A percentile compares a stretch with the other conserved stretches of the same genome.
phyloP scores from a whole-genome alignment of 1,284 basidiomycete genomes.

The Meripilus lineatus region DNA sequence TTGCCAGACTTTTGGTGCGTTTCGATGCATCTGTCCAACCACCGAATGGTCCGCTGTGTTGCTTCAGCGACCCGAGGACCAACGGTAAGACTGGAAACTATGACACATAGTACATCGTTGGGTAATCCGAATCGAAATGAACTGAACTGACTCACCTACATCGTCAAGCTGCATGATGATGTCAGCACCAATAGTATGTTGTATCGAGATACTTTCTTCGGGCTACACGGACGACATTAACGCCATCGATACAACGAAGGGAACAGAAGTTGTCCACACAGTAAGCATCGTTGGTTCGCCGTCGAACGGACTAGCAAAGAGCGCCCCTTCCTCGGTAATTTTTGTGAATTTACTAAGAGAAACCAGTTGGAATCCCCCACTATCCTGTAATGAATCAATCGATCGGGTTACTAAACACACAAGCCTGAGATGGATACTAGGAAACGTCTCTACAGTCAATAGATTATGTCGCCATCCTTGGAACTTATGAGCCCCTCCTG shows the following conservation, averaged over 20 bases:
- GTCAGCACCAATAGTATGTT: conserved; percentile 82
- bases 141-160: conserved; percentile 53
- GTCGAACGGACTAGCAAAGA: conserved; percentile 78
- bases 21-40: conserved; percentile 81
- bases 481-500: conserved; percentile 78
- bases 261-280: conserved; percentile 34
- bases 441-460: conserved; percentile 50
- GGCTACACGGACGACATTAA: conserved; percentile 42
- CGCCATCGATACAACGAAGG: neutral
- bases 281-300: conserved; percentile 83
- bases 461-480: conserved; percentile 83
- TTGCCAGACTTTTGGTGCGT: conserved; percentile 65
- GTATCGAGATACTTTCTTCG: conserved; percentile 81
- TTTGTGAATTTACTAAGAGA: conserved; percentile 78
- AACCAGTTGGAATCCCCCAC: conserved; percentile 84
- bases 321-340: conserved; percentile 81
- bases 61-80: conserved; percentile 80
- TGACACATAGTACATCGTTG: neutral
- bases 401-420: neutral
- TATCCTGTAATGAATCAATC: conserved; percentile 46
- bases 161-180: conserved; percentile 92
- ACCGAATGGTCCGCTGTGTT: conserved; percentile 76
- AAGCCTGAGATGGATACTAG: conserved; percentile 11
- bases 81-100: conserved; percentile 69
- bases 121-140: neutral